These are phyloP conservation scores for Aureobasidium musti DNA, from an alignment of 2,329 filamentous ascomycete species.

Conservation along the genomic window DNA sequence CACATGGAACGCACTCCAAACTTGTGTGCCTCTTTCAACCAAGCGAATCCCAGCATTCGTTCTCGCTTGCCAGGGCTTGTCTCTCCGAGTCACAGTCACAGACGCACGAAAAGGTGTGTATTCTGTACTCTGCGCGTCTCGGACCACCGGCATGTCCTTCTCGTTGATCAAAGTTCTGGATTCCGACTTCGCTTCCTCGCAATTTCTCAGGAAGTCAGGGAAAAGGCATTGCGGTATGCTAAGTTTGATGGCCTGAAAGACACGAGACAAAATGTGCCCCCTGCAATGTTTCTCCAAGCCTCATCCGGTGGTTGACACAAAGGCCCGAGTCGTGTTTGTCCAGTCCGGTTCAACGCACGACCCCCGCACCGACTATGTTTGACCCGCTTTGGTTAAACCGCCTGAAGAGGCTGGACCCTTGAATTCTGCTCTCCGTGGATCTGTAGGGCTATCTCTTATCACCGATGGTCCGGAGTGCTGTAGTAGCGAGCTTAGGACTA, in stretches of 20 bases:
- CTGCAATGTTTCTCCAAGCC: constrained; percentile 7
- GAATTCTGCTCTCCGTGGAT: background rate
- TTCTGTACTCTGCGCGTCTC: constrained; percentile 7
- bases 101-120: background rate
- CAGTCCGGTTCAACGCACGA: constrained; percentile 8
- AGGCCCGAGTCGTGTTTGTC: constrained; percentile 25
- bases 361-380: constrained; percentile 24
- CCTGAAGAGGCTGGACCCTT: constrained; percentile 21
- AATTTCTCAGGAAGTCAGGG: constrained; percentile 2
- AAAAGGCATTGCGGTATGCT: background rate
- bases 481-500: constrained; percentile 23
- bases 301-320: constrained; percentile 7
- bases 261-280: constrained; percentile 20
- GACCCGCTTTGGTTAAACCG: constrained; percentile 20
- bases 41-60: background rate
- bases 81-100: constrained; percentile 4
- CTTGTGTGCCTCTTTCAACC: constrained; percentile 18
- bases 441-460: constrained; percentile 10
- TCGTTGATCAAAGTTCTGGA: constrained; percentile 6
- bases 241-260: constrained; percentile 18
- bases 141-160: constrained; percentile 16
- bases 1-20: background rate
- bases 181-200: constrained; percentile 19
- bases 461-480: background rate
- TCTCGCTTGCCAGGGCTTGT: background rate